Base-by-base conservation (phyloP, 345 rosid species). In the Nasturtium officinale region DNA sequence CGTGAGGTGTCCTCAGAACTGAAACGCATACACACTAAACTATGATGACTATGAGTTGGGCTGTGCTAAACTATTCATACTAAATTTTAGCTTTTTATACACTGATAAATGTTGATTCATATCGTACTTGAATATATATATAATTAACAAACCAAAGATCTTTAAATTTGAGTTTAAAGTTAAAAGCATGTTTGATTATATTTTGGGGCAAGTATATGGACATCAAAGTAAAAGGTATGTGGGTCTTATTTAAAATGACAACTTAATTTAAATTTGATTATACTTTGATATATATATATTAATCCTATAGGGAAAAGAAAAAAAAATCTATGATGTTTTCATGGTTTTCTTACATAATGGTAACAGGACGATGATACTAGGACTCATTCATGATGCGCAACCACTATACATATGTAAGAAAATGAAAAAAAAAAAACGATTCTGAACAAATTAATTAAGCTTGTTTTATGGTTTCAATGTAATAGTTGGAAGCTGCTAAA, bases 401-500 rank as follows among this genome's bases (percentile, higher is more conserved):
- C 50, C 60, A 71, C n/a, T 37, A 37, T n/a, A n/a, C n/a, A n/a
- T n/a, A n/a, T n/a, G n/a, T n/a, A n/a, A n/a, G n/a, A 23, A 23
- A 2, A 2, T 23, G 7, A 10, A 20, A 58, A 18, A 59, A 23
- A 13, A 15, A 56, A 43, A 56, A 13, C 12, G 23, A 75, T 17
- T 58, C 64, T 57, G 70, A 40, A 51, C 11, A 59, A 67, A 26
- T 26, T 26, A 67, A 26, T 26, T 26, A 67, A 16, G 53, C 43
- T 42, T 67, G 38, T 67, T 60, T 62, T 69, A 47, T 69, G 26
- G 53, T 62, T 37, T 69, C 66, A 35, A 76, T 76, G 79, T 55
- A 69, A 62, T 40, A 76, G 75, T 69, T 76, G 79, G 75, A 55
- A 55, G 4, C 75, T 69, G 61, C 53, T 55, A 76, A 69, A 76